phyloP scores from a whole-genome alignment of 1,284 basidiomycete species.

The Sphaerobolus stellatus region DNA sequence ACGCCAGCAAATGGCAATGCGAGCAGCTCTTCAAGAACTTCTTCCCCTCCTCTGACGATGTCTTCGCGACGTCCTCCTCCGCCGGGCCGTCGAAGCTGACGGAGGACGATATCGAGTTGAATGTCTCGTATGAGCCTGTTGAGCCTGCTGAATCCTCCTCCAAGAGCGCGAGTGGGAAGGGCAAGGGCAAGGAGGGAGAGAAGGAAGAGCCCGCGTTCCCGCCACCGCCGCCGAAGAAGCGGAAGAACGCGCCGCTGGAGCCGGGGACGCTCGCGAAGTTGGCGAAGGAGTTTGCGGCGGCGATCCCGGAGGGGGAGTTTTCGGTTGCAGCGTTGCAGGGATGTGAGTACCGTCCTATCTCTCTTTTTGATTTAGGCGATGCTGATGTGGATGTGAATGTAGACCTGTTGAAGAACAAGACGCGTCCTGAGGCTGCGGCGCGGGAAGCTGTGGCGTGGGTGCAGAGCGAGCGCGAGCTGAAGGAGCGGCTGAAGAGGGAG shows the following conservation, averaged over 20 bases:
- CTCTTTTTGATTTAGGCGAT: background rate
- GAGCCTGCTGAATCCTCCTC: conserved; percentile 24
- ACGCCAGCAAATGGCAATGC: conserved; percentile 78
- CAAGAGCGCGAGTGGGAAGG: conserved; percentile 22
- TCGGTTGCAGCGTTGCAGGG: conserved; percentile 84
- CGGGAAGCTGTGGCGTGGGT: conserved; percentile 68
- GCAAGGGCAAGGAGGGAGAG: conserved; percentile 27
- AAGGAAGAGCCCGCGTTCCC: conserved; percentile 51
- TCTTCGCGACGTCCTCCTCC: conserved; percentile 5
- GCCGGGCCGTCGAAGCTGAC: conserved; percentile 20
- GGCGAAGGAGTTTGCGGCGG: conserved; percentile 71
- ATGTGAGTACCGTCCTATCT: conserved; percentile 50
- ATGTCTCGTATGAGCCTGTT: conserved; percentile 16
- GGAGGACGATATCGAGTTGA: conserved; percentile 31
- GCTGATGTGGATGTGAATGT: conserved; percentile 1
- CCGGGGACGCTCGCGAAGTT: conserved; percentile 57
- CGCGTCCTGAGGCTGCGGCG: conserved; percentile 69
- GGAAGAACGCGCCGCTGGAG: conserved; percentile 58
- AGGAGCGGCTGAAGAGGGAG: conserved; percentile 66
- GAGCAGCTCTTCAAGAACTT: conserved; percentile 83
- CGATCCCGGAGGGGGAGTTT: conserved; percentile 77
- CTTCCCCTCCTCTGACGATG: conserved; percentile 70
- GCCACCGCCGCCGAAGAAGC: conserved; percentile 62
- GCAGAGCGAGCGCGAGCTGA: conserved; percentile 64
- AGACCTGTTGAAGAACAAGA: conserved; percentile 81